Evolutionary conservation across 2,329 filamentous ascomycete species (phyloP).

Genomic region (Peltaster fructicola): DNA sequence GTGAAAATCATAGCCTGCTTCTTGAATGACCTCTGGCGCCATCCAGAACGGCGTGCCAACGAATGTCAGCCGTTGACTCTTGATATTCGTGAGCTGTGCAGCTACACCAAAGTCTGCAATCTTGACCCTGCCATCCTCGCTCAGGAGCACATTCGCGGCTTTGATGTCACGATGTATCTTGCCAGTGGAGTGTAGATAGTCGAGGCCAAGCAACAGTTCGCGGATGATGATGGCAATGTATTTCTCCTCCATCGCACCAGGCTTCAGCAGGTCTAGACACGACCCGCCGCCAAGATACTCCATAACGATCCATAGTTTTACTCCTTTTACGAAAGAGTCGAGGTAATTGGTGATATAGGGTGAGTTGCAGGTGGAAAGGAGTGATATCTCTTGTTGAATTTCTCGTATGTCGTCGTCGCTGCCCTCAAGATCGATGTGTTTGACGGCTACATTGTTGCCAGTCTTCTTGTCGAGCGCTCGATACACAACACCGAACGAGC

Average conservation of each 20-base stretch:
- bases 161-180: constrained; percentile 97
- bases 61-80: constrained; percentile 92
- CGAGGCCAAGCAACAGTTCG: constrained; percentile 73
- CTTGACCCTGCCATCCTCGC: constrained; percentile 78
- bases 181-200: constrained; percentile 83
- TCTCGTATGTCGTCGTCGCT: constrained; percentile 97
- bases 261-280: constrained; percentile 84
- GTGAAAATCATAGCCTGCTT: constrained; percentile 70
- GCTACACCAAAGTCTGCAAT: constrained; percentile 94
- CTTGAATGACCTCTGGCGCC: constrained; percentile 87
- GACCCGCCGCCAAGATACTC: constrained; percentile 92
- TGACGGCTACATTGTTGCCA: constrained; percentile 88
- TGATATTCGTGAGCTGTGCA: constrained; percentile 91
- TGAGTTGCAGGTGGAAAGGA: constrained; percentile 87
- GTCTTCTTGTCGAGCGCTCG: constrained; percentile 85
- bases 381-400: constrained; percentile 91
- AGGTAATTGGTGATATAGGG: constrained; percentile 93
- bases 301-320: constrained; percentile 99
- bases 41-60: constrained; percentile 97
- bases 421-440: constrained; percentile 96
- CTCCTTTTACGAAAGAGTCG: constrained; percentile 84
- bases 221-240: constrained; percentile 92
- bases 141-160: constrained; percentile 80
- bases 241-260: constrained; percentile 68
- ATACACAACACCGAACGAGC: constrained; percentile 92